Base-by-base conservation (phyloP, 2,329 filamentous ascomycete species). In the Xylaria sp. region DNA sequence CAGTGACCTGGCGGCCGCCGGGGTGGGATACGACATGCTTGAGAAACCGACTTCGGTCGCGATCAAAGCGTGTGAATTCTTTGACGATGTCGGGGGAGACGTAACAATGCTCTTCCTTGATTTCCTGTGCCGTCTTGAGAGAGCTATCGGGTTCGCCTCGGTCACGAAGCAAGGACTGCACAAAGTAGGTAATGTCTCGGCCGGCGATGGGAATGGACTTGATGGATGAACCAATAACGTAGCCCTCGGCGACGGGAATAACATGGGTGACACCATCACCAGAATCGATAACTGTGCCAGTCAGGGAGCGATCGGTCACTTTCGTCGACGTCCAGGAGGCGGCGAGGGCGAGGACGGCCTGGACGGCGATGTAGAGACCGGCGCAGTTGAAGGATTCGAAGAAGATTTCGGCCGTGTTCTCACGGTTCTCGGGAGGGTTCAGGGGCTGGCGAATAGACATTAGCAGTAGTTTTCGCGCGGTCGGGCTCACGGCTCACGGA, bases 321-420 rank as follows among this genome's bases (percentile, higher is more conserved):
- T 98, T 99, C 61, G 94, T 97, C 57, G 94, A 97, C 32, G 96
- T 99, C 96, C 96, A 99, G 9, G 96, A 98, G 23, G 97, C 96
- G 52, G 96, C 96, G 53, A 99, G 89, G 18, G 97, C 96, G 64
- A 99, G 90, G 25, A 99, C 96, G 36, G 96, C 96, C 83, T 99
- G 96, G 15, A 99, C 96, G 55, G 96, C 96, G 79, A 99, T 99
- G 83, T 99, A 99, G 72, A 99, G 90, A 83, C 96, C 96, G 66
- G 96, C 95, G 81, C 96, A 98, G 84, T 99, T 99, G 87, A 99
- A 99, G 3, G 96, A 98, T 80, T 99, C 96, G 84, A 99, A 99
- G 89, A 99, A 97, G 82, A 99, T 99, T 81, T 99, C 96, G 81
- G 96, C 96, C 30, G 96, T 98, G 80, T 97, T 97, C 83, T 99